phyloP scores from a whole-genome alignment of 768 basidiomycete species.

The Kwoniella botswanensis region DNA sequence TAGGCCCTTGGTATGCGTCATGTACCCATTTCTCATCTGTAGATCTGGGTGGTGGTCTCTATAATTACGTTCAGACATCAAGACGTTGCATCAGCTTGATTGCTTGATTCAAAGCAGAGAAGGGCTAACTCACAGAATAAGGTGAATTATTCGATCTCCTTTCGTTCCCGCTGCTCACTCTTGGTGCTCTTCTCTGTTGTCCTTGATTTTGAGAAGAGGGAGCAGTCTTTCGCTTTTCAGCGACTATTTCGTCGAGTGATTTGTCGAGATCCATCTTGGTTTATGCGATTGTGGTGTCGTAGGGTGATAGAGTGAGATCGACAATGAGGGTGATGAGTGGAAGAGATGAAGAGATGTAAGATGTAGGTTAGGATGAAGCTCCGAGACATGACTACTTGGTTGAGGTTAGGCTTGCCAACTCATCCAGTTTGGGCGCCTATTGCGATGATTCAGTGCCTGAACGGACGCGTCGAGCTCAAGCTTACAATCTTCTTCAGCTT shows the following conservation, averaged over 20 bases:
- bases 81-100: neutral
- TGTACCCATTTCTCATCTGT: constrained; percentile 55
- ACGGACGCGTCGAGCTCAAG: neutral
- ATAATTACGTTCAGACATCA: neutral
- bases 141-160: constrained; percentile 13
- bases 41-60: constrained; percentile 52
- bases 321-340: neutral
- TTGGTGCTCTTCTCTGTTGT: neutral
- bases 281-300: neutral
- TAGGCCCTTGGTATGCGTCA: constrained; percentile 42
- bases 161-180: constrained; percentile 12
- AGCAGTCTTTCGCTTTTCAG: constrained; percentile 39
- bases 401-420: no score
- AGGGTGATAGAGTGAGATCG: neutral
- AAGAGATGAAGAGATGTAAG: neutral
- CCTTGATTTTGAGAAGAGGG: constrained; percentile 10
- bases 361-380: neutral
- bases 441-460: neutral
- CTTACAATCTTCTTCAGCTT: neutral
- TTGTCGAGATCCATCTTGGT: constrained; percentile 50
- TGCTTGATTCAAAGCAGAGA: neutral
- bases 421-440: no score
- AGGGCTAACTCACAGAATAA: constrained; percentile 15
- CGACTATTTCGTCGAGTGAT: constrained; percentile 49
- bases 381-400: neutral